A percentile compares a stretch with the other conserved stretches of the same genome.
Evolutionary conservation across 2,329 filamentous ascomycete genomes (phyloP).

Genomic region (Colletotrichum sidae): DNA sequence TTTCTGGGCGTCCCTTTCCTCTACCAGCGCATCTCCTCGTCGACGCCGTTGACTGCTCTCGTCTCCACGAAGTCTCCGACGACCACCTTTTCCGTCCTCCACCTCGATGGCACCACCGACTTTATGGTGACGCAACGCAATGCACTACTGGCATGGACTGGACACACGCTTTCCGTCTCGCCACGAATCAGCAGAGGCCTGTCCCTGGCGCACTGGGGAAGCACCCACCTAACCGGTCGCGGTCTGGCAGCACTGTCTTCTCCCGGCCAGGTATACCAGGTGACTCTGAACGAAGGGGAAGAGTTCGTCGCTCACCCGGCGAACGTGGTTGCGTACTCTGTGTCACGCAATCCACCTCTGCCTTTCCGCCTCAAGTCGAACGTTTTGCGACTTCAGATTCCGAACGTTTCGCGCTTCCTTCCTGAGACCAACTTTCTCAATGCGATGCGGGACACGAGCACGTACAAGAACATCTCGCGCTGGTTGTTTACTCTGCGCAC

Average conservation of each 20-base stretch:
- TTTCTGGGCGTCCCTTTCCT: conserved; percentile 91
- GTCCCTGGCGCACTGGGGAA: conserved; percentile 90
- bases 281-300: conserved; percentile 84
- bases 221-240: conserved; percentile 86
- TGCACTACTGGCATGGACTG: conserved; percentile 95
- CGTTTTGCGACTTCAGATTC: conserved; percentile 80
- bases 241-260: conserved; percentile 88
- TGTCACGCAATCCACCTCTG: conserved; percentile 77
- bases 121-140: conserved; percentile 93
- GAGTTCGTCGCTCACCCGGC: conserved; percentile 92
- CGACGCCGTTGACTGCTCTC: conserved; percentile 87
- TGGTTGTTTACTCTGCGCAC: conserved; percentile 78
- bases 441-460: conserved; percentile 75
- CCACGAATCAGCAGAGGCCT: conserved; percentile 81
- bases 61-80: conserved; percentile 88
- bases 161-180: conserved; percentile 82
- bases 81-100: conserved; percentile 87
- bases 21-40: conserved; percentile 91
- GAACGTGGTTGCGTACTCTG: conserved; percentile 90
- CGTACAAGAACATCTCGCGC: conserved; percentile 78
- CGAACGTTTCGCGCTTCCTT: conserved; percentile 73
- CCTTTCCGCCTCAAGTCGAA: conserved; percentile 91
- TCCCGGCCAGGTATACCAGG: conserved; percentile 88
- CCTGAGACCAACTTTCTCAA: conserved; percentile 79
- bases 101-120: conserved; percentile 92